These are phyloP conservation scores for Fraxinus greggii DNA, from an alignment of 305 asterid species.

Conservation along the genomic window DNA sequence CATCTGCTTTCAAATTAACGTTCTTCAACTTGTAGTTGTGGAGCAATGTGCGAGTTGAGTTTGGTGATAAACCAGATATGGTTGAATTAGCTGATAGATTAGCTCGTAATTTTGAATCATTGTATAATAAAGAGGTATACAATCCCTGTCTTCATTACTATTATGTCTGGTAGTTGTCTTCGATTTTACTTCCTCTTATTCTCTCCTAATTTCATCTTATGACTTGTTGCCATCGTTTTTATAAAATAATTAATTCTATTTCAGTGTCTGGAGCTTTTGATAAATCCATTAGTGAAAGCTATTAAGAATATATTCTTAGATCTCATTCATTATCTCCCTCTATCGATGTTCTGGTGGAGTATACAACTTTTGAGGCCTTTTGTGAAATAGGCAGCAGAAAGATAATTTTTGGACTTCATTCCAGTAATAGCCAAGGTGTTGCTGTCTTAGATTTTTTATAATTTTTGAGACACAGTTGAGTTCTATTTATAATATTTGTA, in stretches of 20 bases:
- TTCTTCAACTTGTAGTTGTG: slow-evolving; percentile 25
- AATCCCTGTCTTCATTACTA: background rate
- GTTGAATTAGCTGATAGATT: slow-evolving; percentile 13
- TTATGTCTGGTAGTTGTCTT: background rate
- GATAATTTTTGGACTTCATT: background rate
- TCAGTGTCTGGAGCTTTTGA: background rate
- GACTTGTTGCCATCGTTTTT: background rate
- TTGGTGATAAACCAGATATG: background rate
- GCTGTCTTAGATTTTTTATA: background rate
- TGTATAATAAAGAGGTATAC: slow-evolving; percentile 22
- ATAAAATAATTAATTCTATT: background rate
- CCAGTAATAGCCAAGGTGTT: background rate
- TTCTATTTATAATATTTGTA: no score
- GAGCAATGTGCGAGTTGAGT: slow-evolving; percentile 9
- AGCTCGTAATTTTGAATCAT: slow-evolving; percentile 13
- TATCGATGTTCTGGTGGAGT: no score
- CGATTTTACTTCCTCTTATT: background rate
- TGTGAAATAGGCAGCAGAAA: background rate
- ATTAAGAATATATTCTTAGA: background rate
- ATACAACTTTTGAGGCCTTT: background rate
- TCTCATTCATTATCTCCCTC: background rate
- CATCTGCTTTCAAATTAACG: background rate
- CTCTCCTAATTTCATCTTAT: background rate
- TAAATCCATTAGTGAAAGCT: background rate
- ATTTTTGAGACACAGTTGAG: background rate